Conservation (phyloP, 768 basidiomycete genomes). For the Sarcodon aspratus region DNA sequence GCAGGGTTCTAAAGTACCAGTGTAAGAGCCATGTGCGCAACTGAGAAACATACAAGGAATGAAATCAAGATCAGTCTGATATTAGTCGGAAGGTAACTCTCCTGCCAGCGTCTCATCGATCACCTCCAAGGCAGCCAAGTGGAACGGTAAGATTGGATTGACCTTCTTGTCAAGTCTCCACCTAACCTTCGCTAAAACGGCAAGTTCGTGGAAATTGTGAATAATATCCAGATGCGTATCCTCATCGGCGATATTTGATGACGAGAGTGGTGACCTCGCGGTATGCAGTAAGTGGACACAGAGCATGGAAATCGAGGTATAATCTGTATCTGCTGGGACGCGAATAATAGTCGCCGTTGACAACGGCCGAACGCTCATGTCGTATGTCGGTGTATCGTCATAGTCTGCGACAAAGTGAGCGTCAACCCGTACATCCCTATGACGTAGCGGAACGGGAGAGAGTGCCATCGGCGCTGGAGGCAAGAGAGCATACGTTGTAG, state of each 20-base stretch:
- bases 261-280: slow-evolving; percentile 29
- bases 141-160: slow-evolving; percentile 54
- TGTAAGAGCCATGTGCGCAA: too few species aligned
- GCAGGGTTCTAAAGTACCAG: too few species aligned
- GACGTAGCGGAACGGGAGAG: slow-evolving; percentile 24
- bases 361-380: slow-evolving; percentile 37
- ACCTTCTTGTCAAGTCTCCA: slow-evolving; percentile 31
- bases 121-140: slow-evolving; percentile 59
- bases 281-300: slow-evolving; percentile 52
- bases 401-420: slow-evolving; percentile 22
- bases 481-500: slow-evolving; percentile 39
- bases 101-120: slow-evolving; percentile 35
- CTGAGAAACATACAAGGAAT: background rate
- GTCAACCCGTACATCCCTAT: slow-evolving; percentile 14
- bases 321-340: slow-evolving; percentile 34
- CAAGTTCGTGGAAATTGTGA: slow-evolving; percentile 57
- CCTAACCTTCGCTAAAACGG: slow-evolving; percentile 41
- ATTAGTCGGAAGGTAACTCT: background rate
- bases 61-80: background rate
- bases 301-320: slow-evolving; percentile 36
- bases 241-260: slow-evolving; percentile 20
- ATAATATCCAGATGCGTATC: slow-evolving; percentile 42
- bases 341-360: slow-evolving; percentile 49
- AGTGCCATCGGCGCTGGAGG: slow-evolving; percentile 29
- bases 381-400: slow-evolving; percentile 17